Evolutionary conservation across 352 stramenopile genomes (phyloP), one percentile per base, ranked within the genome.

Genomic region (Globisporangium spinosum): DNA sequence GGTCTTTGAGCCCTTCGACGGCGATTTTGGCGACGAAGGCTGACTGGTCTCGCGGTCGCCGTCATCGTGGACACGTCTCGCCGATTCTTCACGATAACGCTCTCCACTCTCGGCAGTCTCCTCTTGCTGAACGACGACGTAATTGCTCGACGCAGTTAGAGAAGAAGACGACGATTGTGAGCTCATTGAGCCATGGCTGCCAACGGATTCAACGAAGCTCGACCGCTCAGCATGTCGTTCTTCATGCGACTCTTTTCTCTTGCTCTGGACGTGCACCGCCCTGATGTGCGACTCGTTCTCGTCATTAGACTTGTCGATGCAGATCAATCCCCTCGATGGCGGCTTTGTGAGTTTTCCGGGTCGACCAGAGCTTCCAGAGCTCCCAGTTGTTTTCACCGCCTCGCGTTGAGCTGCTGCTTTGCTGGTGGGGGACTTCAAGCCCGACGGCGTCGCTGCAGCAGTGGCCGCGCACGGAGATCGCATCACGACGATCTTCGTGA

Each of bases 401-500:
- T 49, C 40, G 6, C 15, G 40, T 49, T 49, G 40, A 49, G 15
- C 15, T 49, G 40, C 15, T 8, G 64, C 45, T 38, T 47, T 55
- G n/a, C 22, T 61, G 8, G 29, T 23, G 64, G 13, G 20, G 6
- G 63, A 68, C 17, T 40, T 43, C 1, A 47, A 49, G 2, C 23
- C 58, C 12, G 64, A 35, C 6, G 65, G 4, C 15, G 49, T 38
- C 23, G 58, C 20, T 3, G 27, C 27, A 17, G 54, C 35, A 12
- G 23, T 58, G 58, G 29, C 45, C 15, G 67, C 47, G 32, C 69
- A 64, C 15, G 82, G 76, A 5, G 77, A 81, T 17, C 82, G 79
- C 72, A 88, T 80, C 9, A 85, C 61, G 29, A 91, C 70, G 3
- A 72, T 77, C 64, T 87, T 88, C 20, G 83, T 88, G n/a, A 90